These are phyloP conservation scores for Chlorokybus atmophyticus DNA, from an alignment of 139 green algal genomes.

Conservation along the genomic window DNA sequence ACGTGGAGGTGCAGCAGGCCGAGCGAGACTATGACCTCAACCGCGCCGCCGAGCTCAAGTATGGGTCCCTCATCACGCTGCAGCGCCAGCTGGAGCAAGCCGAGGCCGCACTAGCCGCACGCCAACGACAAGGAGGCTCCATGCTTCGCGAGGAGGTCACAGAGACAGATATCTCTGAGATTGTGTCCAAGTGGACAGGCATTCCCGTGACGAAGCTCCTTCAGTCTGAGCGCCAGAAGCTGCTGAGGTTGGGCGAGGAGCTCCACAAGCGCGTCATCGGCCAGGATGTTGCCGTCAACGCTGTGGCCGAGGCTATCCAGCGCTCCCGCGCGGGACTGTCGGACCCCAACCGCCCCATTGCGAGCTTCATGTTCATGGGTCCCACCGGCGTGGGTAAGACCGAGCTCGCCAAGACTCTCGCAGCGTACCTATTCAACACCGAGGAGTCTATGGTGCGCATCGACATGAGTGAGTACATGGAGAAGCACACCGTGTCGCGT, in stretches of 20 bases:
- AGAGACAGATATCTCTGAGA: constrained; percentile 79
- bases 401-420: constrained; percentile 88
- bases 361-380: constrained; percentile 95
- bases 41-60: constrained; percentile 92
- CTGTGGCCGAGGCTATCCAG: constrained; percentile 84
- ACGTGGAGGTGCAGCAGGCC: constrained; percentile 58
- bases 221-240: constrained; percentile 78
- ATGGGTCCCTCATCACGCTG: constrained; percentile 80
- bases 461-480: constrained; percentile 90
- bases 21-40: constrained; percentile 94
- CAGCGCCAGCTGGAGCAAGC: constrained; percentile 50
- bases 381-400: constrained; percentile 98
- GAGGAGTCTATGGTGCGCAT: constrained; percentile 78
- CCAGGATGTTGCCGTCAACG: constrained; percentile 68
- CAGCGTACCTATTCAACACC: constrained; percentile 76
- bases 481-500: constrained; percentile 60
- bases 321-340: constrained; percentile 73
- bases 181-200: constrained; percentile 85
- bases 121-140: constrained; percentile 24
- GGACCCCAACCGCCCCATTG: constrained; percentile 86
- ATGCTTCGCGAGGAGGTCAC: constrained; percentile 94
- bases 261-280: constrained; percentile 68
- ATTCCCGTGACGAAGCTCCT: constrained; percentile 77
- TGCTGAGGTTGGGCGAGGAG: constrained; percentile 77
- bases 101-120: constrained; percentile 17